These are phyloP conservation scores for Saxophila tyrrhenica DNA, from an alignment of 495 filamentous ascomycete genomes.

Conservation along the genomic window DNA sequence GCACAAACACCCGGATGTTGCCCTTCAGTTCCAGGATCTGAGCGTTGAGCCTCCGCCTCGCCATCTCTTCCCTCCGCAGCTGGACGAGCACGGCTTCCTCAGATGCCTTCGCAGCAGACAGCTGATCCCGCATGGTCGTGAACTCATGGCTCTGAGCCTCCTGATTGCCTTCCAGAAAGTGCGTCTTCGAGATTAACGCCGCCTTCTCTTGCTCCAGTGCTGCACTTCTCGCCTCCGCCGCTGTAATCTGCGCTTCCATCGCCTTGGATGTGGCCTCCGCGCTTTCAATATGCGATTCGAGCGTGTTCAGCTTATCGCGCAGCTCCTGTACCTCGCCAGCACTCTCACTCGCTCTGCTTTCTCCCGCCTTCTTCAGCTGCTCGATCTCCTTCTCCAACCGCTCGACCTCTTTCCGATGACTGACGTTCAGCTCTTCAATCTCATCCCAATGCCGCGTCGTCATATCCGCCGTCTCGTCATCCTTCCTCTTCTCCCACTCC, in stretches of 20 bases:
- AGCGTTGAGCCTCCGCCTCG: conserved; percentile 87
- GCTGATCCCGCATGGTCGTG: conserved; percentile 58
- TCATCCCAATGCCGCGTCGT: conserved; percentile 39
- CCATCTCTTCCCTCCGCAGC: conserved; percentile 79
- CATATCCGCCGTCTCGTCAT: conserved; percentile 21
- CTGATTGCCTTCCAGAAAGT: conserved; percentile 77
- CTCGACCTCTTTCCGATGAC: conserved; percentile 47
- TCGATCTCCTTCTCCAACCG: conserved; percentile 19
- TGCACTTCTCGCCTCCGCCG: conserved; percentile 35
- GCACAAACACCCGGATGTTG: conserved; percentile 96
- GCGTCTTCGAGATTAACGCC: conserved; percentile 41
- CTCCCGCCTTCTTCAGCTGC: conserved; percentile 7
- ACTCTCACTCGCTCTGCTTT: conserved; percentile 42
- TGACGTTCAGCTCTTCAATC: conserved; percentile 37
- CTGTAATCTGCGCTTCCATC: conserved; percentile 50
- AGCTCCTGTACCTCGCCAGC: conserved; percentile 57
- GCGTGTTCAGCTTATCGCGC: conserved; percentile 40
- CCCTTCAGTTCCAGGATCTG: conserved; percentile 98
- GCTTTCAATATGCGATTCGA: conserved; percentile 11
- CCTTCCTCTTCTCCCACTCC: conserved; percentile 13
- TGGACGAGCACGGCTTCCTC: conserved; percentile 65
- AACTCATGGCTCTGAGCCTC: conserved; percentile 76
- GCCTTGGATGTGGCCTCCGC: conserved; percentile 5
- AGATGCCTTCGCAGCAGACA: conserved; percentile 62
- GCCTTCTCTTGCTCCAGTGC: conserved; percentile 20